Conservation (phyloP, 495 filamentous ascomycete genomes). For the Penicillium paradoxum region DNA sequence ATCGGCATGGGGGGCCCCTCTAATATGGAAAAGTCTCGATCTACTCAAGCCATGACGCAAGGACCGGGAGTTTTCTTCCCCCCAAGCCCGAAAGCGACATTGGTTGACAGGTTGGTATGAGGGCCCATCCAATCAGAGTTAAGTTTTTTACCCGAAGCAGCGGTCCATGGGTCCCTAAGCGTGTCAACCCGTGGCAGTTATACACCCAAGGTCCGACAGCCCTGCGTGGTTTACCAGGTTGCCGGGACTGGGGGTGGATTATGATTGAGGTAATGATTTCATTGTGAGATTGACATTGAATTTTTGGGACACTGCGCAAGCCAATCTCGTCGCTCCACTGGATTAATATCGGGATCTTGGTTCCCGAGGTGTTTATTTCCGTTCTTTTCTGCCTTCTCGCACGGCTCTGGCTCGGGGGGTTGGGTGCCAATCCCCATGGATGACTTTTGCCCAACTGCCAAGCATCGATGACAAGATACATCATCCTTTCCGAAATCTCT, state of each 20-base stretch:
- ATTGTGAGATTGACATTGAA: too few species aligned
- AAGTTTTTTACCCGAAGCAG: neutral
- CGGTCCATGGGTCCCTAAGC: neutral
- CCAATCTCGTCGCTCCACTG: neutral
- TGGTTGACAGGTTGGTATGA: neutral
- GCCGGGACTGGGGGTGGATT: constrained; percentile 17
- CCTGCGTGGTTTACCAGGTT: constrained; percentile 17
- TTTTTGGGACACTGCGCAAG: neutral
- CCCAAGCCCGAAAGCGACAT: neutral
- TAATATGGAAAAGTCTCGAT: too few species aligned
- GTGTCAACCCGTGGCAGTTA: neutral
- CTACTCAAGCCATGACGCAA: too few species aligned
- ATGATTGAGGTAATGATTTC: neutral
- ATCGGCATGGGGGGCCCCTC: too few species aligned
- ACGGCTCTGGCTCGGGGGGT: neutral
- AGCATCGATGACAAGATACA: too few species aligned
- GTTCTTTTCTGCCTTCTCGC: neutral
- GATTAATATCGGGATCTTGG: neutral
- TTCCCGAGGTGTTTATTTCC: neutral
- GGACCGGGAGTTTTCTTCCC: too few species aligned
- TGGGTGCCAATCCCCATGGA: neutral
- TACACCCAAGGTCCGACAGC: too few species aligned
- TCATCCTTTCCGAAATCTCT: too few species aligned
- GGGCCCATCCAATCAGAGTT: constrained; percentile 3
- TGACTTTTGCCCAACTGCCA: too few species aligned